These are phyloP conservation scores for Candida silvatica DNA, from an alignment of 805 yeast species.

Conservation along the genomic window DNA sequence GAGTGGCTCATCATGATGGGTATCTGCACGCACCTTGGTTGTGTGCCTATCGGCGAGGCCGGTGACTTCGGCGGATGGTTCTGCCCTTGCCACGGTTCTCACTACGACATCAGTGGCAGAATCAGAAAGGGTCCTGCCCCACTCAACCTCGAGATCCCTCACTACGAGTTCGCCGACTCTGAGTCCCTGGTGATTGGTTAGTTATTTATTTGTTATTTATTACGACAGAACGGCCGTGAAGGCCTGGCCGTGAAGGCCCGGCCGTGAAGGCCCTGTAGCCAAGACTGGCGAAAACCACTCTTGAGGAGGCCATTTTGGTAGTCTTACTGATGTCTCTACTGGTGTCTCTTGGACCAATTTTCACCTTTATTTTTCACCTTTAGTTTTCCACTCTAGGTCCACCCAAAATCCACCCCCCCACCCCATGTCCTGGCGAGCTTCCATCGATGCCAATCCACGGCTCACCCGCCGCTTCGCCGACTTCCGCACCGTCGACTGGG, in stretches of 20 bases:
- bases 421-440: background rate
- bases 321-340: no score
- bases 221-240: no score
- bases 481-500: slow-evolving; percentile 65
- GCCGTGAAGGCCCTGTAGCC: no score
- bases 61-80: slow-evolving; percentile 99
- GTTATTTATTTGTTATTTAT: slow-evolving; percentile 37
- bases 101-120: slow-evolving; percentile 99
- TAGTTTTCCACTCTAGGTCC: no score
- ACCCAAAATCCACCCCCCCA: background rate
- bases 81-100: slow-evolving; percentile 99
- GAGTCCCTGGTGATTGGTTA: slow-evolving; percentile 77
- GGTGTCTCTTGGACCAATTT: no score
- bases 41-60: slow-evolving; percentile 99
- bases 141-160: slow-evolving; percentile 93
- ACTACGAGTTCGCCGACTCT: slow-evolving; percentile 70
- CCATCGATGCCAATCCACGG: background rate
- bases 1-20: slow-evolving; percentile 99
- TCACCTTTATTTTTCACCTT: no score
- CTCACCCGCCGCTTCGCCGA: slow-evolving; percentile 44
- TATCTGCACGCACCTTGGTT: slow-evolving; percentile 99
- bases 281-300: no score
- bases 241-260: no score
- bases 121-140: slow-evolving; percentile 99
- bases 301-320: no score